Percentiles rank a stretch among this genome's conserved stretches.
These are phyloP conservation scores for Xylaria palmicola DNA, from an alignment of 495 filamentous ascomycete species.

Conservation along the genomic window DNA sequence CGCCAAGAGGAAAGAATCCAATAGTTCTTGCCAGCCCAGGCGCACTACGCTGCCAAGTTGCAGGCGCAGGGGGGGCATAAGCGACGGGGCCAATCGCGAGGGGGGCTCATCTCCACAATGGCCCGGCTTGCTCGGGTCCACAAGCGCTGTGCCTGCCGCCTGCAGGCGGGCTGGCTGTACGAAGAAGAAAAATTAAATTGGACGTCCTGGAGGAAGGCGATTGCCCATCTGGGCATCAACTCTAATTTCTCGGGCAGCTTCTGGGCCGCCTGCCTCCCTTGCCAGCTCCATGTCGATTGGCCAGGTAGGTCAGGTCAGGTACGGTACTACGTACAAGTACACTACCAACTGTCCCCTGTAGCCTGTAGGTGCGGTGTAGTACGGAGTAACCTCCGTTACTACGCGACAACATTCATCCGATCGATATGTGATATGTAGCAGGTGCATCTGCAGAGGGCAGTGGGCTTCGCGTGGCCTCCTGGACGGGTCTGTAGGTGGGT, in stretches of 20 bases:
- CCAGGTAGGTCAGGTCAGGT: neutral
- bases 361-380: no score
- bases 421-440: no score
- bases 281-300: neutral
- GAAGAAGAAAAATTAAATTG: constrained; percentile 1
- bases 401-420: no score
- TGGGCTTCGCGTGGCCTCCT: neutral
- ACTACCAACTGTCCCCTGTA: no score
- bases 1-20: neutral
- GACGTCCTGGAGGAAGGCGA: neutral
- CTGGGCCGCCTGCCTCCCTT: neutral
- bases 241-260: constrained; percentile 5
- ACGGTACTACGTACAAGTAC: neutral
- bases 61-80: neutral
- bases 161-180: neutral
- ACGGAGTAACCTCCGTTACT: no score
- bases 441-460: neutral
- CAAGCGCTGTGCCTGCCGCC: neutral
- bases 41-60: neutral
- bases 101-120: neutral
- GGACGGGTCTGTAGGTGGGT: neutral
- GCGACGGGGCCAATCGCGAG: neutral
- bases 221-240: neutral
- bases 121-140: neutral
- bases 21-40: neutral